phyloP scores from a whole-genome alignment of 2,329 filamentous ascomycete species.

The Biscogniauxia marginata region DNA sequence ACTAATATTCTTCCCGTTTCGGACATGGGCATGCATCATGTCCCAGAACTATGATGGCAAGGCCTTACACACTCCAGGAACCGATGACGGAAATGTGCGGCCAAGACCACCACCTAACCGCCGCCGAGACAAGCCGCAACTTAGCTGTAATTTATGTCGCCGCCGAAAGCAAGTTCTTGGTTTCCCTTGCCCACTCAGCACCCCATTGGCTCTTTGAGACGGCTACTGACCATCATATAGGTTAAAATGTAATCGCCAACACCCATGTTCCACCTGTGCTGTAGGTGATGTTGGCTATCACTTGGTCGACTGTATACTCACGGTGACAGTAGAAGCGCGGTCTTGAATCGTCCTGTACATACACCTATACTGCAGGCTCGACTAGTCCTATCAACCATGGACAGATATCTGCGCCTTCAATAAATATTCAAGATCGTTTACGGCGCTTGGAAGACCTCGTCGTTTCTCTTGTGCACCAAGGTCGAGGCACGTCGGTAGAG shows the following conservation, averaged over 20 bases:
- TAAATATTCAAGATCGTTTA: constrained; percentile 16
- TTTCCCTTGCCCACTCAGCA: background rate
- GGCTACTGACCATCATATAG: constrained; percentile 8
- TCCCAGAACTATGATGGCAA: background rate
- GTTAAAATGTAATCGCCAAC: constrained; percentile 20
- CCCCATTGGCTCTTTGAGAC: background rate
- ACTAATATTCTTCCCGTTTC: background rate
- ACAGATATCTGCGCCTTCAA: background rate
- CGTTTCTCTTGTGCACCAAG: constrained; percentile 16
- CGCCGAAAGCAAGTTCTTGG: constrained; percentile 18
- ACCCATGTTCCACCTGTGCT: constrained; percentile 20
- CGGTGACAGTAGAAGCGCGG: constrained; percentile 16
- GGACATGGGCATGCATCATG: background rate
- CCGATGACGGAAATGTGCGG: background rate
- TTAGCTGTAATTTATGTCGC: constrained; percentile 22
- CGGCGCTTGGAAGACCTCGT: constrained; percentile 17
- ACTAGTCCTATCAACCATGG: background rate
- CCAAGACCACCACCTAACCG: constrained; percentile 21
- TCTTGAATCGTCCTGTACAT: constrained; percentile 14
- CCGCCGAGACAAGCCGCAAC: constrained; percentile 23
- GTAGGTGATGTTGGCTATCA: constrained; percentile 1
- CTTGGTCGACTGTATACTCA: background rate
- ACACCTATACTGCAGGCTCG: background rate
- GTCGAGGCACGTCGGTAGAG: constrained; percentile 3
- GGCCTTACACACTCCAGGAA: constrained; percentile 2